phyloP scores from a whole-genome alignment of 495 filamentous ascomycete species.

The Lindgomyces ingoldianus region DNA sequence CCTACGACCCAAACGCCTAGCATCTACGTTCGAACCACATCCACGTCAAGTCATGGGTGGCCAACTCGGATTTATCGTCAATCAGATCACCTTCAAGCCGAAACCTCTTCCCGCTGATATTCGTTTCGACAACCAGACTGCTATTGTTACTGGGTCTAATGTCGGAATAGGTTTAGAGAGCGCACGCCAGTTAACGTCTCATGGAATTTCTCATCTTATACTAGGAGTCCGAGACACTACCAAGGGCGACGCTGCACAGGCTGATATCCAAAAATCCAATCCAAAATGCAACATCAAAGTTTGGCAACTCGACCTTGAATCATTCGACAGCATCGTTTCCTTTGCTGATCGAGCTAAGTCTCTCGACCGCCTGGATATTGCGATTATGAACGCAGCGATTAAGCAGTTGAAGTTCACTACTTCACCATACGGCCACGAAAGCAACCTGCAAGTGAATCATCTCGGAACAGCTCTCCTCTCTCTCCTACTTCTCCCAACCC shows the following conservation, averaged over 20 bases:
- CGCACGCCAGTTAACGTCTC: not conserved
- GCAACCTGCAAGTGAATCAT: slow-evolving; percentile 24
- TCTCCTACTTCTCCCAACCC: slow-evolving; percentile 15
- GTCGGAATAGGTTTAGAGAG: not conserved
- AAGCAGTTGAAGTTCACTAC: slow-evolving; percentile 7
- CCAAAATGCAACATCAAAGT: slow-evolving; percentile 29
- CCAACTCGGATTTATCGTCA: not conserved
- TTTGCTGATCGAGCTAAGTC: slow-evolving; percentile 41
- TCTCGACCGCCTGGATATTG: slow-evolving; percentile 46
- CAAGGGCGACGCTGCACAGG: not conserved
- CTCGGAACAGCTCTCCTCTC: slow-evolving; percentile 12
- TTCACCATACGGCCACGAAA: slow-evolving; percentile 4
- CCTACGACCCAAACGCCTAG: too few species aligned
- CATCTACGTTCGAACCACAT: too few species aligned
- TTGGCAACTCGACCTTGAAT: slow-evolving; percentile 46
- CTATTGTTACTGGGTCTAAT: slow-evolving; percentile 3
- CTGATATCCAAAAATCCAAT: not conserved
- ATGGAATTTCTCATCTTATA: not conserved
- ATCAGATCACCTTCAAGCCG: not conserved
- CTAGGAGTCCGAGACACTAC: not conserved
- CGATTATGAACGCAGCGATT: slow-evolving; percentile 49
- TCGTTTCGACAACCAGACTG: not conserved
- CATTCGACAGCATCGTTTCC: slow-evolving; percentile 43
- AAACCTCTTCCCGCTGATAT: not conserved
- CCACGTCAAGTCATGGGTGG: not conserved